Evolutionary conservation across 768 basidiomycete species (phyloP).

Genomic region (Megacollybia marginata): DNA sequence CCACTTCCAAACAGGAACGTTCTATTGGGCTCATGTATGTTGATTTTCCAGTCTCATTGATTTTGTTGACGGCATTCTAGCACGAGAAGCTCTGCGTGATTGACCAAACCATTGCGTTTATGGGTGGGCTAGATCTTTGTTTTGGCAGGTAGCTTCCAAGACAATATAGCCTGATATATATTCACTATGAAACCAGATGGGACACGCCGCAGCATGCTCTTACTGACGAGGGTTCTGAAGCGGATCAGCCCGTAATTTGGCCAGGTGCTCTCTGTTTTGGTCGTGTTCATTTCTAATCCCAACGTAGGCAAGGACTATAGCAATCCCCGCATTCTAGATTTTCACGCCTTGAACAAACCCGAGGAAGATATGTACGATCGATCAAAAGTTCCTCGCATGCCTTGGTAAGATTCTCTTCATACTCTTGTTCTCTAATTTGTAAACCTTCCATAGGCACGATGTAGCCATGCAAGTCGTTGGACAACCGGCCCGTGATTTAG

Average conservation of each 20-base stretch:
- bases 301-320: slow-evolving; percentile 85
- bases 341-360: slow-evolving; percentile 80
- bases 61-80: slow-evolving; percentile 28
- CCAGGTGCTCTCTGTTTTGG: slow-evolving; percentile 43
- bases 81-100: slow-evolving; percentile 98
- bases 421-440: neutral
- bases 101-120: slow-evolving; percentile 95
- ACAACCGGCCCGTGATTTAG: slow-evolving; percentile 90
- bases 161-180: neutral
- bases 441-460: slow-evolving; percentile 67
- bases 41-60: neutral
- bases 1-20: slow-evolving; percentile 95
- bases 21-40: slow-evolving; percentile 96
- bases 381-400: slow-evolving; percentile 85
- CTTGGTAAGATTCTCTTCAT: slow-evolving; percentile 57
- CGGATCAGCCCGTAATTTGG: slow-evolving; percentile 73
- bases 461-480: slow-evolving; percentile 94
- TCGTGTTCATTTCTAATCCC: neutral
- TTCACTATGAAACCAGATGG: slow-evolving; percentile 49
- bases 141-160: slow-evolving; percentile 59
- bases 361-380: slow-evolving; percentile 96
- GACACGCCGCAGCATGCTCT: slow-evolving; percentile 93
- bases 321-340: slow-evolving; percentile 84
- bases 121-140: slow-evolving; percentile 94
- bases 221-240: slow-evolving; percentile 71